Base-by-base conservation (phyloP, 805 yeast genomes). In the Pichia californica region DNA sequence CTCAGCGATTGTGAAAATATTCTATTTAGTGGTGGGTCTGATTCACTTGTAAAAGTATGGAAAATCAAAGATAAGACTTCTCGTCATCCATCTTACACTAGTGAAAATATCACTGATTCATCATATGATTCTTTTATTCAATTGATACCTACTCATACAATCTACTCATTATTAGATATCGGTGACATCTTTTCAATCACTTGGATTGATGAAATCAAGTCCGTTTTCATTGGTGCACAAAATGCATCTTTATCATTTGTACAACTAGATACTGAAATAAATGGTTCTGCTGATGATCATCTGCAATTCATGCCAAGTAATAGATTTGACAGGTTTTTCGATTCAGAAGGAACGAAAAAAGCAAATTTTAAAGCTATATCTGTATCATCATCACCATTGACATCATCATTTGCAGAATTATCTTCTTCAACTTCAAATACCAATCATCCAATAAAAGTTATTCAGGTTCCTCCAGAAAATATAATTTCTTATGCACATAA, bases 151-250 rank as follows among this genome's bases (percentile, higher is more conserved):
- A 61, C 83, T 0, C 83, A 84, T 53, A 83, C 95, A 0, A 77
- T 89, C 7, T 91, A 91, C 60, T 83, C 95, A 1, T 62, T 83
- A 10, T 73, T 83, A 29, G 99, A 91, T 64, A 83, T 91, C 40
- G 99, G 99, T 40, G 99, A 91, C 61, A 83, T 91, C 15, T 91
- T 91, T 58, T 82, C 95, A 8, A 64, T 91, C 28, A 75, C 79
- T 7, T 87, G 93, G 79, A 71, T 81, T 14, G 74, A 77, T 16
- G 51, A 64, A 2, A 59, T 75, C 10, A 71, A 79, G 37, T 77
- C 86, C 0, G 68, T 91, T 4, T 86, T 81, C 49, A 75, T 87
- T 53, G 99, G 99, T 5, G 82, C 95, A 11, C 98, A 93, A 61
- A 91, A 89, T 58, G 96, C 98, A 4, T 76, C 89, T 1, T 74